Evolutionary conservation across 495 filamentous ascomycete species (phyloP).

Genomic region (Neurospora sp.): DNA sequence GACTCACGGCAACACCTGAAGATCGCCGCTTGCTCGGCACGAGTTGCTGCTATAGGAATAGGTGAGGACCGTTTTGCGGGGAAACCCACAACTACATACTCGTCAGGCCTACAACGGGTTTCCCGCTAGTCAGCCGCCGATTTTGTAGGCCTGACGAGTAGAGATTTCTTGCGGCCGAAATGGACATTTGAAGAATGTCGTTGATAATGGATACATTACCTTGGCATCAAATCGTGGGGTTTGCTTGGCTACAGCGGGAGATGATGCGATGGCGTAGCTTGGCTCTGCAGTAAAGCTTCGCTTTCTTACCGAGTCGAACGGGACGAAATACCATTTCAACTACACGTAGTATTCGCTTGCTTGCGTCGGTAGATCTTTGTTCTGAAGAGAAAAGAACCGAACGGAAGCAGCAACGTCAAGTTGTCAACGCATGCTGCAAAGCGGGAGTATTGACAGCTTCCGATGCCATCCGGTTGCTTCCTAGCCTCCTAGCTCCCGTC

Average conservation of each 20-base stretch:
- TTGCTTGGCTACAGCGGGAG: neutral
- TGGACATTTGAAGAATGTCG: neutral
- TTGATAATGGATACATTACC: neutral
- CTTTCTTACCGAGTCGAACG: neutral
- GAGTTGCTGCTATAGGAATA: neutral
- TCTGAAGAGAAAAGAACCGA: neutral
- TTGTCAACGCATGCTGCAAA: neutral
- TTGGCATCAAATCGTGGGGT: neutral
- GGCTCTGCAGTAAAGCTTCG: neutral
- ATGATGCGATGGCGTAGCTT: neutral
- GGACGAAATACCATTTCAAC: neutral
- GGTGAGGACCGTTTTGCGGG: neutral
- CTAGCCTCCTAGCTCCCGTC: neutral
- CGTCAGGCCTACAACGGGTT: no score
- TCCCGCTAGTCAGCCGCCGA: no score
- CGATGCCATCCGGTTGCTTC: neutral
- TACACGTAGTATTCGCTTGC: neutral
- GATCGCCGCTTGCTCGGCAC: neutral
- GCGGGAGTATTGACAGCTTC: neutral
- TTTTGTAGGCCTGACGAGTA: no score
- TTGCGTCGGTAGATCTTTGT: neutral
- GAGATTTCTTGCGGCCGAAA: neutral
- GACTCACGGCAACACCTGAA: neutral
- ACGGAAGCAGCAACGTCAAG: neutral
- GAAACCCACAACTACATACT: neutral